Percentiles rank a stretch among this genome's conserved stretches.
Conservation (phyloP, 2,329 filamentous ascomycete genomes). For the Fusarium nematophilum region DNA sequence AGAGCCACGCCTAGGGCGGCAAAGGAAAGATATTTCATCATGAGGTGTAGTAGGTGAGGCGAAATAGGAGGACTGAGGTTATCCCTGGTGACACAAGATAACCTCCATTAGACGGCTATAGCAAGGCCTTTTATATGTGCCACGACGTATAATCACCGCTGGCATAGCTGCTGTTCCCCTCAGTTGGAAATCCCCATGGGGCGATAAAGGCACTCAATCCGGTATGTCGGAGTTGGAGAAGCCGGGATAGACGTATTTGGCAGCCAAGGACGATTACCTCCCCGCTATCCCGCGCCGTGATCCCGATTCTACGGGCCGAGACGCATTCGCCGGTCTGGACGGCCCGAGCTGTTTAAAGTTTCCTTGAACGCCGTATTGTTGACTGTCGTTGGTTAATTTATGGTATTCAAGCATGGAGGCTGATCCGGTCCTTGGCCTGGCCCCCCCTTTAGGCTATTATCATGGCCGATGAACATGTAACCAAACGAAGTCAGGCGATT, state of each 20-base stretch:
- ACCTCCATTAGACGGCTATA: not conserved
- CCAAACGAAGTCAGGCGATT: no score
- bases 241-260: slow-evolving; percentile 29
- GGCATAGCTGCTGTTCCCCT: slow-evolving; percentile 7
- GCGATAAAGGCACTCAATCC: slow-evolving; percentile 17
- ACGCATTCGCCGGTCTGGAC: no score
- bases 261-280: not conserved
- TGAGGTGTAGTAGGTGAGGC: not conserved
- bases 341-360: no score
- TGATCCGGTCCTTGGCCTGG: no score
- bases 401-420: no score
- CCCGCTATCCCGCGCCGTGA: not conserved
- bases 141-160: not conserved
- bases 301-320: not conserved
- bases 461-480: no score
- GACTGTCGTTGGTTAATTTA: no score
- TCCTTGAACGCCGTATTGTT: no score
- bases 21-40: slow-evolving; percentile 25
- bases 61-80: not conserved
- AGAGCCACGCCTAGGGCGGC: slow-evolving; percentile 12
- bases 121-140: slow-evolving; percentile 16
- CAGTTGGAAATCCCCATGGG: not conserved
- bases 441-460: no score
- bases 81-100: not conserved
- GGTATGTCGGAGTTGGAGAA: slow-evolving; percentile 30